phyloP scores from a whole-genome alignment of 116 monocot genomes.

The Papilionanthe hybrid region DNA sequence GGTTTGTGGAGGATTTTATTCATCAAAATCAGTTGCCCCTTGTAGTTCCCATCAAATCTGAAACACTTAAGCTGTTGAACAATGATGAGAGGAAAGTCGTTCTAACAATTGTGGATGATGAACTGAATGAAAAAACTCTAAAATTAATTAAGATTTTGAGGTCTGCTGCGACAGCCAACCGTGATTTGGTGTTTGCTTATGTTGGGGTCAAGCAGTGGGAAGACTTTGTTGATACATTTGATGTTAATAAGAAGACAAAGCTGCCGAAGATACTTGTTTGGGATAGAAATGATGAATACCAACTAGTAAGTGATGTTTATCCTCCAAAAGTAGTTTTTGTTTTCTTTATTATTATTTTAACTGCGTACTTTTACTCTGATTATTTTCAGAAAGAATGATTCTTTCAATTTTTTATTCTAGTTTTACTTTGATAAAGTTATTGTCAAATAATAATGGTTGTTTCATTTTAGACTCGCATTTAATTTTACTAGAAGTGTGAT shows the following conservation, averaged over 20 bases:
- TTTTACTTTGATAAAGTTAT: not conserved
- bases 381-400: not conserved
- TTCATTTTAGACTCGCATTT: not conserved
- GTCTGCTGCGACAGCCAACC: slow-evolving; percentile 89
- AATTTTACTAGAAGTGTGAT: not conserved
- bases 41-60: slow-evolving; percentile 68
- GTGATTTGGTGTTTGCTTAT: slow-evolving; percentile 87
- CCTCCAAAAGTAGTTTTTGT: not conserved
- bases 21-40: slow-evolving; percentile 76
- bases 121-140: slow-evolving; percentile 42
- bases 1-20: slow-evolving; percentile 82
- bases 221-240: slow-evolving; percentile 86
- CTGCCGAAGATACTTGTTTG: slow-evolving; percentile 81
- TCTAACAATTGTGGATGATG: slow-evolving; percentile 72
- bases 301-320: slow-evolving; percentile 55
- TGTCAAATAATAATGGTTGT: not conserved
- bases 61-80: slow-evolving; percentile 75
- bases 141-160: slow-evolving; percentile 66
- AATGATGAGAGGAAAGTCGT: slow-evolving; percentile 81
- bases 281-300: slow-evolving; percentile 84
- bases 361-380: not conserved
- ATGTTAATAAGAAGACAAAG: slow-evolving; percentile 38
- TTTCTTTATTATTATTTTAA: not conserved
- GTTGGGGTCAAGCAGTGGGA: slow-evolving; percentile 88
- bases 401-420: not conserved